A percentile compares a stretch with the other conserved stretches of the same genome.
Conservation (phyloP, 1,284 basidiomycete genomes). For the Leccinum huronense region DNA sequence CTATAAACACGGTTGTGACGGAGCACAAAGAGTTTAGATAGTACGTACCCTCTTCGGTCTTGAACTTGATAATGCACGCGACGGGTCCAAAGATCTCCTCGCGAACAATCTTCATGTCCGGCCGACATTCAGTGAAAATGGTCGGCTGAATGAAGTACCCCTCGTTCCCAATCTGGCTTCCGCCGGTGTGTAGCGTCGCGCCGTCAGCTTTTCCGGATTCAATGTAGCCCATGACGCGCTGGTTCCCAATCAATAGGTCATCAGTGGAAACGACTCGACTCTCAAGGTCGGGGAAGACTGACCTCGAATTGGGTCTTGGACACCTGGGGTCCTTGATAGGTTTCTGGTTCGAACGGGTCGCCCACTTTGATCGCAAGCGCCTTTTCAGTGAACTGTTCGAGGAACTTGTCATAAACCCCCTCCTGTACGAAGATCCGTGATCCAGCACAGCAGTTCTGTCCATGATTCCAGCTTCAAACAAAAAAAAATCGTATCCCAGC, state of each 20-base stretch:
- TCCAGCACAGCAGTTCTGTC: conserved; percentile 69
- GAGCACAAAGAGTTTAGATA: not conserved
- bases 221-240: conserved; percentile 19
- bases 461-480: conserved; percentile 57
- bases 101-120: conserved; percentile 64
- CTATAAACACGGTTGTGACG: not conserved
- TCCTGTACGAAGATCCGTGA: conserved; percentile 70
- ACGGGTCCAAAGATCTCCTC: conserved; percentile 72
- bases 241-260: not conserved
- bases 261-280: conserved; percentile 3
- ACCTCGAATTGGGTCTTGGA: conserved; percentile 49
- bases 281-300: not conserved
- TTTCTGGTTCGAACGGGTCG: conserved; percentile 61
- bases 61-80: conserved; percentile 25
- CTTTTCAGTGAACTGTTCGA: conserved; percentile 46
- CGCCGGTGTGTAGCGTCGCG: conserved; percentile 64
- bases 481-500: not conserved
- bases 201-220: conserved; percentile 14
- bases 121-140: conserved; percentile 63
- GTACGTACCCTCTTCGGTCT: conserved; percentile 20
- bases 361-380: conserved; percentile 54
- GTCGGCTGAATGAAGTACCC: conserved; percentile 60
- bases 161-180: conserved; percentile 56
- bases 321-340: conserved; percentile 76
- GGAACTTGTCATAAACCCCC: conserved; percentile 62